Evolutionary conservation across 441 rosid species (phyloP).

Genomic region (Sinapis alba): DNA sequence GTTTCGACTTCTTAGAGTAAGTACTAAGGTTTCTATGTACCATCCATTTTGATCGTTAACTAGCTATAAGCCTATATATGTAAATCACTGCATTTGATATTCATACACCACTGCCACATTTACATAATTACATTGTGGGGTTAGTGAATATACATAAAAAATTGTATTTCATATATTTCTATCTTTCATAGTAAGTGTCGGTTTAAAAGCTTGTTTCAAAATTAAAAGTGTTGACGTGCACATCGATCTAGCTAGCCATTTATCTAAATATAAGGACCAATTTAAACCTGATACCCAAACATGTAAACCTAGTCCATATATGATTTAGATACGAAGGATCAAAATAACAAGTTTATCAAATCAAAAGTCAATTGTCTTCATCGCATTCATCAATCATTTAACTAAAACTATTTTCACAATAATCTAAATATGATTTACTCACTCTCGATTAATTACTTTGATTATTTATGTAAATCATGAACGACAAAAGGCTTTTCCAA

Average conservation of each 20-base stretch:
- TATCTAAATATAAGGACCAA: not conserved
- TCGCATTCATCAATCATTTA: too few species aligned
- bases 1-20: conserved; percentile 14
- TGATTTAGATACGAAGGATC: too few species aligned
- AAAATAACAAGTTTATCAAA: too few species aligned
- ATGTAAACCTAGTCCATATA: too few species aligned
- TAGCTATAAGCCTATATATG: not conserved
- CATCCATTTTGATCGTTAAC: conserved; percentile 37
- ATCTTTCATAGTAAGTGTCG: too few species aligned
- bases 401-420: too few species aligned
- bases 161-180: not conserved
- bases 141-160: not conserved
- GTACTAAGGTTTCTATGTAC: conserved; percentile 14
- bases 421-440: too few species aligned
- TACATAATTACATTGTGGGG: not conserved
- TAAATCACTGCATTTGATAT: not conserved
- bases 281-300: not conserved
- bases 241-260: not conserved
- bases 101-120: not conserved
- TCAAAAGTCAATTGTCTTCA: too few species aligned
- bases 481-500: too few species aligned
- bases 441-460: too few species aligned
- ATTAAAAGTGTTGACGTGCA: not conserved
- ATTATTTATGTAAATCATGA: too few species aligned
- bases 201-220: not conserved